These are phyloP conservation scores for Eucalyptus dawsonii DNA, from an alignment of 345 rosid species.

Conservation along the genomic window DNA sequence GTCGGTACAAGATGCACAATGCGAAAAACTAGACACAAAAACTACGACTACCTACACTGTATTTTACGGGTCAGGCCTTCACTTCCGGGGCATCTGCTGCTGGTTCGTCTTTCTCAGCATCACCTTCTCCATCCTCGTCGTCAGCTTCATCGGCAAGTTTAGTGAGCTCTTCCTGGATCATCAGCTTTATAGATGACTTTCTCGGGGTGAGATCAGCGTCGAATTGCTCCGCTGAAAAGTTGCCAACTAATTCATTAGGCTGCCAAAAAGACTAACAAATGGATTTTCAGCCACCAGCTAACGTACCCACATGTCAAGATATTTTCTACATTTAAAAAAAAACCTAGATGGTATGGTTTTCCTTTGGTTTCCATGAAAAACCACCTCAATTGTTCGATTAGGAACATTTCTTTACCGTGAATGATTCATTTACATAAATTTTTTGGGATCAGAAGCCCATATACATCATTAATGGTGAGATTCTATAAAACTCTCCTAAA, in stretches of 20 bases:
- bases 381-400: neutral
- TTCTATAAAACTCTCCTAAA: neutral
- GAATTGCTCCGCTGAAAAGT: conserved; percentile 40
- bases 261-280: neutral
- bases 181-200: conserved; percentile 59
- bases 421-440: neutral
- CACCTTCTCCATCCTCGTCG: conserved; percentile 46
- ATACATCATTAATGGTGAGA: neutral
- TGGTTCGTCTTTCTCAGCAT: conserved; percentile 19
- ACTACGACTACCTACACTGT: neutral
- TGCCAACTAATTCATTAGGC: neutral
- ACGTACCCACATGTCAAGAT: neutral
- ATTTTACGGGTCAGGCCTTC: neutral
- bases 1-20: neutral
- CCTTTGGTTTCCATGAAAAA: neutral
- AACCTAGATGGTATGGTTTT: neutral
- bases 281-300: neutral
- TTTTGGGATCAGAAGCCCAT: neutral
- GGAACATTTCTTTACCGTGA: neutral
- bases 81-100: conserved; percentile 19
- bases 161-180: conserved; percentile 88
- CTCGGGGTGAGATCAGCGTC: conserved; percentile 29
- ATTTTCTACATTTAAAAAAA: neutral
- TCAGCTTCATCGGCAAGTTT: conserved; percentile 76
- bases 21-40: neutral